A percentile compares a stretch with the other conserved stretches of the same genome.
Conservation (phyloP, 1,284 basidiomycete genomes). For the Neotropicomus parvogracilis region DNA sequence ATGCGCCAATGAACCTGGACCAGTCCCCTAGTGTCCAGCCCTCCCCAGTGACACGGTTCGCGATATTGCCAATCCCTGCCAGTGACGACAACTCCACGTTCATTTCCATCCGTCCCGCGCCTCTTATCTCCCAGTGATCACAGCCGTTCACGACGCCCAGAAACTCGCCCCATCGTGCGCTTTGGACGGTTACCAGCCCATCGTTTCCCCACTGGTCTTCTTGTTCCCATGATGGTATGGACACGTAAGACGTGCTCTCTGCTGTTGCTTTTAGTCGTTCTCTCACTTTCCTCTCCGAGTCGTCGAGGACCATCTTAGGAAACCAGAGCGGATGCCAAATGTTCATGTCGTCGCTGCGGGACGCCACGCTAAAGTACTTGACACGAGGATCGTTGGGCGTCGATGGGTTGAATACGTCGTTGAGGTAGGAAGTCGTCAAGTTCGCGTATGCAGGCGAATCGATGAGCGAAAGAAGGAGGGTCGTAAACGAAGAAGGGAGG, state of each 20-base stretch:
- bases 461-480: slow-evolving; percentile 85
- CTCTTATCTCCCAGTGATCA: slow-evolving; percentile 97
- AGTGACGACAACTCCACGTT: slow-evolving; percentile 58
- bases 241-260: slow-evolving; percentile 16
- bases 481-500: slow-evolving; percentile 79
- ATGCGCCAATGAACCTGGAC: slow-evolving; percentile 54
- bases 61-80: slow-evolving; percentile 32
- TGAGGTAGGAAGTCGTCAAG: slow-evolving; percentile 84
- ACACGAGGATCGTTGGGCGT: slow-evolving; percentile 85
- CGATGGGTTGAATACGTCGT: slow-evolving; percentile 84
- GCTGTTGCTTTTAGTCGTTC: slow-evolving; percentile 33
- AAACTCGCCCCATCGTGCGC: slow-evolving; percentile 91
- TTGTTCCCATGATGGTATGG: slow-evolving; percentile 38
- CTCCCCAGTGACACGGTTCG: slow-evolving; percentile 35
- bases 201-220: slow-evolving; percentile 86
- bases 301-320: slow-evolving; percentile 91
- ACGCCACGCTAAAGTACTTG: slow-evolving; percentile 90
- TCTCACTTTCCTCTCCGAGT: slow-evolving; percentile 57
- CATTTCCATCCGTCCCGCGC: slow-evolving; percentile 67
- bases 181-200: slow-evolving; percentile 86
- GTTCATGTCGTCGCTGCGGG: slow-evolving; percentile 67
- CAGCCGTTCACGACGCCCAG: slow-evolving; percentile 86
- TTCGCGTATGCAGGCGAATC: slow-evolving; percentile 98
- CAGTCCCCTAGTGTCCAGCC: slow-evolving; percentile 74
- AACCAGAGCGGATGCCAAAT: slow-evolving; percentile 97